Percentiles rank a stretch among this genome's conserved stretches.
phyloP scores from a whole-genome alignment of 192 early-diverging fungal genomes.

The Anaeromyces robustus region DNA sequence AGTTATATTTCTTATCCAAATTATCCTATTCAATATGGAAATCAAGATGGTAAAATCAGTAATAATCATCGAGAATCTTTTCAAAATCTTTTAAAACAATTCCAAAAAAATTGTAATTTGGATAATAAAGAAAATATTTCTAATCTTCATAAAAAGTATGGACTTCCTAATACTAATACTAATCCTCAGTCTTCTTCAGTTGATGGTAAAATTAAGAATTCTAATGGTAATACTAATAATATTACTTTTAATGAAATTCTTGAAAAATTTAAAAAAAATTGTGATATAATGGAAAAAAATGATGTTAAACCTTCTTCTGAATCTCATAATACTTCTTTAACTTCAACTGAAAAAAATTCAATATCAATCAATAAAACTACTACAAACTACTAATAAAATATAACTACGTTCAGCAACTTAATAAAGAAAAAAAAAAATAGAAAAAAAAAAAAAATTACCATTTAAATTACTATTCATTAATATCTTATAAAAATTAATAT shows the following conservation, averaged over 20 bases:
- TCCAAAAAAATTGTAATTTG: neutral
- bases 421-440: too few relatives aligned
- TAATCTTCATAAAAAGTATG: neutral
- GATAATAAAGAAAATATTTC: neutral
- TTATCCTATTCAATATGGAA: neutral
- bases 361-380: too few relatives aligned
- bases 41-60: neutral
- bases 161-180: neutral
- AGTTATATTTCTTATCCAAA: neutral
- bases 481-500: too few relatives aligned
- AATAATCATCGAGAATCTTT: neutral
- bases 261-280: neutral
- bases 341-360: too few relatives aligned
- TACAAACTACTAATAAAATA: too few relatives aligned
- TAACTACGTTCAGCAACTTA: too few relatives aligned
- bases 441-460: too few relatives aligned
- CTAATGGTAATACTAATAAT: neutral
- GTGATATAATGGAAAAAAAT: neutral
- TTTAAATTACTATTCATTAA: too few relatives aligned
- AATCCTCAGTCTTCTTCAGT: too few relatives aligned
- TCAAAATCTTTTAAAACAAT: neutral
- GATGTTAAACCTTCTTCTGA: too few relatives aligned
- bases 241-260: neutral
- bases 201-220: too few relatives aligned
- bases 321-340: too few relatives aligned